Evolutionary conservation across 495 filamentous ascomycete species (phyloP).

Genomic region (Usnea hakonensis): DNA sequence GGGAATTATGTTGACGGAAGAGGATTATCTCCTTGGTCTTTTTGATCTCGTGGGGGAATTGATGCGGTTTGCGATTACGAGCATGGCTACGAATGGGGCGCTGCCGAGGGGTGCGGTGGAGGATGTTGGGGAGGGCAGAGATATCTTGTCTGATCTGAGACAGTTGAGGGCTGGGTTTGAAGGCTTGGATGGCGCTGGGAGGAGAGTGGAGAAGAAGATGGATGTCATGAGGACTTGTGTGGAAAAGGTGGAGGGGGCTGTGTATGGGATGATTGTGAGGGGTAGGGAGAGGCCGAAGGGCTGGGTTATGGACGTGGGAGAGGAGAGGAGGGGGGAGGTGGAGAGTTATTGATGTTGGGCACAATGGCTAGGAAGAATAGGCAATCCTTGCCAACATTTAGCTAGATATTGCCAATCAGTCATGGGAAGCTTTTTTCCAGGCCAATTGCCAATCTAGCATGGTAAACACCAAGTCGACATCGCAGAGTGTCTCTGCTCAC

Average conservation of each 20-base stretch:
- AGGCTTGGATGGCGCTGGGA: slow-evolving; percentile 46
- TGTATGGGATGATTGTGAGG: slow-evolving; percentile 77
- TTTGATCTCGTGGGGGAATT: slow-evolving; percentile 91
- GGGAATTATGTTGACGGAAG: slow-evolving; percentile 56
- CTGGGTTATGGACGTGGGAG: slow-evolving; percentile 78
- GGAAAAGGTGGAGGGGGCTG: slow-evolving; percentile 84
- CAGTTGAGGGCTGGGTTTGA: slow-evolving; percentile 67
- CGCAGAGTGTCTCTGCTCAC: not conserved
- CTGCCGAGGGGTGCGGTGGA: slow-evolving; percentile 34
- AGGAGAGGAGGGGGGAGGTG: slow-evolving; percentile 32
- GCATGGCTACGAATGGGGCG: slow-evolving; percentile 56
- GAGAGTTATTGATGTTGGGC: slow-evolving; percentile 32
- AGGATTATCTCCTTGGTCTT: slow-evolving; percentile 85
- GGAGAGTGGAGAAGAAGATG: slow-evolving; percentile 63
- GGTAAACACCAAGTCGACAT: not conserved
- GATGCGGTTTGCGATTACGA: slow-evolving; percentile 89
- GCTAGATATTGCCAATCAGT: not conserved
- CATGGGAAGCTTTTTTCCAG: not conserved
- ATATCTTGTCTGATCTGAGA: slow-evolving; percentile 67
- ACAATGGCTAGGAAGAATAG: not conserved
- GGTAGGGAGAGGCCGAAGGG: slow-evolving; percentile 85
- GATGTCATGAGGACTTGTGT: slow-evolving; percentile 82
- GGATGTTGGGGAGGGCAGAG: slow-evolving; percentile 18
- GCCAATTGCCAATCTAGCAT: not conserved
- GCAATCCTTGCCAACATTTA: not conserved